A percentile compares a stretch with the other conserved stretches of the same genome.
phyloP scores from a whole-genome alignment of 306 rosid species.

The Biancaea sappan region DNA sequence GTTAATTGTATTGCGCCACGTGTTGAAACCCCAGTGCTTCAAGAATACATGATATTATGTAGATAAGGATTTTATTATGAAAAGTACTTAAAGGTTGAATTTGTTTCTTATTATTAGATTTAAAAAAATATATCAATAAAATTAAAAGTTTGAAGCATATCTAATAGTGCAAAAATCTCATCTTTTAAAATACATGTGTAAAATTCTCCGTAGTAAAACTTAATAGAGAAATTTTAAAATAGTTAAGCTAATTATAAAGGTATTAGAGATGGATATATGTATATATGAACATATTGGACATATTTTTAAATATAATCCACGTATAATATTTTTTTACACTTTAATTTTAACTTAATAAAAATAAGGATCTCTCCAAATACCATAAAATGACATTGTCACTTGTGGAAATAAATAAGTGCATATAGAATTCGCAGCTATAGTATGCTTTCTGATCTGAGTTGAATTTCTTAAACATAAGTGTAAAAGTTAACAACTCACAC shows the following conservation, averaged over 20 bases:
- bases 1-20: slow-evolving; percentile 32
- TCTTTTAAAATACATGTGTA: too few species aligned
- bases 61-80: slow-evolving; percentile 5
- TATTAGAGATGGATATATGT: too few species aligned
- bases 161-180: too few species aligned
- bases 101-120: too few species aligned
- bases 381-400: slow-evolving; percentile 14
- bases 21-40: slow-evolving; percentile 36
- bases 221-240: background rate
- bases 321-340: too few species aligned
- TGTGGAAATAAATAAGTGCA: slow-evolving; percentile 27
- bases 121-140: too few species aligned
- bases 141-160: too few species aligned
- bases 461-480: slow-evolving; percentile 24
- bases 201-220: too few species aligned
- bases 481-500: slow-evolving; percentile 14
- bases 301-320: background rate
- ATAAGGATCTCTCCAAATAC: background rate
- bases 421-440: background rate
- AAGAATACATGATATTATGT: slow-evolving; percentile 24
- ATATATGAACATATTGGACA: background rate
- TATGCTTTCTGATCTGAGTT: slow-evolving; percentile 29
- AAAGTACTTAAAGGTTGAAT: too few species aligned
- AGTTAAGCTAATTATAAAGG: too few species aligned
- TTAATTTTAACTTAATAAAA: too few species aligned